Evolutionary conservation across 495 filamentous ascomycete species (phyloP).

Genomic region (Xylaria palmicola): DNA sequence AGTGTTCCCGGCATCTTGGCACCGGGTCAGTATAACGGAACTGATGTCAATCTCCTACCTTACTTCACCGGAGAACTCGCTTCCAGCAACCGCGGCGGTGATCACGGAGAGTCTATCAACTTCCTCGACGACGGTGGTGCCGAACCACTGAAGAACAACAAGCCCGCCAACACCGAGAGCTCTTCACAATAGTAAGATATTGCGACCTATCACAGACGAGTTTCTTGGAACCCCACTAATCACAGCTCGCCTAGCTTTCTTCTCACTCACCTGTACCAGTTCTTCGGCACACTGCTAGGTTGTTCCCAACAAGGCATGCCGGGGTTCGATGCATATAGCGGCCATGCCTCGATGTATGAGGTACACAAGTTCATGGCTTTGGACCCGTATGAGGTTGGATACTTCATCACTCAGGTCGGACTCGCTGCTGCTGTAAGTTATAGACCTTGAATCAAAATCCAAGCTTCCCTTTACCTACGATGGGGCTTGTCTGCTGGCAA

Average conservation of each 20-base stretch:
- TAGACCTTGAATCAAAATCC: neutral
- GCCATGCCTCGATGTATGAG: constrained; percentile 45
- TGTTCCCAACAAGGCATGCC: constrained; percentile 45
- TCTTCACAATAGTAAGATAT: constrained; percentile 53
- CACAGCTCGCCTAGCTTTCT: constrained; percentile 36
- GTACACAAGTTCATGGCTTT: constrained; percentile 60
- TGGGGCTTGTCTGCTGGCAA: neutral
- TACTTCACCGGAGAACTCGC: constrained; percentile 53
- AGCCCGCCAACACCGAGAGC: constrained; percentile 41
- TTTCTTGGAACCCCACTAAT: neutral
- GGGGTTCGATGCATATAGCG: constrained; percentile 44
- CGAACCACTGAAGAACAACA: constrained; percentile 48
- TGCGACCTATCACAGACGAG: neutral
- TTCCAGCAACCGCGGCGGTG: constrained; percentile 44
- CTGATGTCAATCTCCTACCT: constrained; percentile 49
- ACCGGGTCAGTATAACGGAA: constrained; percentile 42
- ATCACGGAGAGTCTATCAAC: constrained; percentile 42
- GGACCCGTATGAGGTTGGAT: constrained; percentile 44
- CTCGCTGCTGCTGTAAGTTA: constrained; percentile 37
- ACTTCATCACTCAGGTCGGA: constrained; percentile 56
- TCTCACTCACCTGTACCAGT: constrained; percentile 56
- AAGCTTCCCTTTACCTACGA: neutral
- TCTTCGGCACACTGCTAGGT: constrained; percentile 52
- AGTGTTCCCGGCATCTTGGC: constrained; percentile 53
- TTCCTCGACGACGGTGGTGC: constrained; percentile 58